Evolutionary conservation across 2,329 filamentous ascomycete genomes (phyloP), one percentile per base, ranked within the genome.

Genomic region (Diaporthe citrichinensis): DNA sequence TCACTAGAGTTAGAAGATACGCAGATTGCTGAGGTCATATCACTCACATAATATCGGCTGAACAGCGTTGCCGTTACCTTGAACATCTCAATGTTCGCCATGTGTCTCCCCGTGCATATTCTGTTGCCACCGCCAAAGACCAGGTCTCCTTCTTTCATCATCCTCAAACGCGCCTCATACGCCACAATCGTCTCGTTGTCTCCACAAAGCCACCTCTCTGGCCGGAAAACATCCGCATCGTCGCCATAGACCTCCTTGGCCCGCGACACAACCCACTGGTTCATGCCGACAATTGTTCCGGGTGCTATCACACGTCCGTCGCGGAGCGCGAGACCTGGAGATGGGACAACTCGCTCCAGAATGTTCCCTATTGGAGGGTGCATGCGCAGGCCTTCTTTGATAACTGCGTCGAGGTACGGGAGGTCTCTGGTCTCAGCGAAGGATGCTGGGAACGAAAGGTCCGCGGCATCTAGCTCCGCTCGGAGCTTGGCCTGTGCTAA

Each of bases 61-160:
- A 73, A 75, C 34, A 75, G 20, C 36, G 74, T 75, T 25, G 74
- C 74, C 10, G 72, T 59, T 17, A 75, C 25, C 61, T 75, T 75
- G 53, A 57, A 75, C 57, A 75, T 49, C 53, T 75, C 74, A 12
- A 68, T 23, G 6, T 58, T 28, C 3, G 62, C 62, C 62, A 68
- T 68, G 5, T 51, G 7, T 10, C 46, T 51, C 6, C 62, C 62
- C 0, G 62, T 53, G 46, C 62, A 68, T 36, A 68, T 25, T 15
- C 62, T 39, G 23, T 68, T 68, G 3, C 62, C 62, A 25, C 62
- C 62, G 2, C 62, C 62, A 34, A 51, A 68, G 4, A 28, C 25
- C 62, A 68, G 8, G 17, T 68, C 62, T 5, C 10, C 28, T 2
- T 68, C 62, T 23, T 36, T 68, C 62, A 68, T 68, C 3, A 20